Percentiles rank a stretch among this genome's conserved stretches.
phyloP scores from a whole-genome alignment of 768 basidiomycete species.

The Psilocybe cyanescens region DNA sequence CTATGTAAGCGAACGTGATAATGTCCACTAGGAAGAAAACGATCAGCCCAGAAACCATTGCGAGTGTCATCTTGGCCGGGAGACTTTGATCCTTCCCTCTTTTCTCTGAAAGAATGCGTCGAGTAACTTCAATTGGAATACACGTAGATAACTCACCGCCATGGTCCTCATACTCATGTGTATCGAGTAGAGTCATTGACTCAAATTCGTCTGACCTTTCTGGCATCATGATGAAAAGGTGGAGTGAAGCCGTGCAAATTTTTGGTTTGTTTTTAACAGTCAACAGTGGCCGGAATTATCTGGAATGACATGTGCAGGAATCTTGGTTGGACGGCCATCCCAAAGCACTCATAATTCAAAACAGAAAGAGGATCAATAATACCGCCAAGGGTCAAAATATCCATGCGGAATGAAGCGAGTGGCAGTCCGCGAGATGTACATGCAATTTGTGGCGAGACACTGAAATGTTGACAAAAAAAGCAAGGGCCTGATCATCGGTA shows the following conservation, averaged over 20 bases:
- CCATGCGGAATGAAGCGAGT: too few species aligned
- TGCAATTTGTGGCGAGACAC: too few species aligned
- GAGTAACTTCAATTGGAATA: background rate
- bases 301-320: too few species aligned
- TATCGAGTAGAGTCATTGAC: slow-evolving; percentile 18
- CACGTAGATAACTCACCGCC: background rate
- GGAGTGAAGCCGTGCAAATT: too few species aligned
- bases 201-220: slow-evolving; percentile 15
- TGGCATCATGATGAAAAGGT: slow-evolving; percentile 2
- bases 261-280: too few species aligned
- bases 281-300: too few species aligned
- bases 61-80: background rate
- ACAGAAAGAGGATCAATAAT: too few species aligned
- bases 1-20: slow-evolving; percentile 24
- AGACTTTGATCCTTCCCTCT: too few species aligned
- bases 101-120: background rate
- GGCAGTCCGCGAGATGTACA: too few species aligned
- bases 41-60: slow-evolving; percentile 13
- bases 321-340: background rate
- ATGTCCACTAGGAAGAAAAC: slow-evolving; percentile 29
- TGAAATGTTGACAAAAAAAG: background rate
- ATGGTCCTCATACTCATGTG: slow-evolving; percentile 13
- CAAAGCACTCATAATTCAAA: too few species aligned
- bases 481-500: background rate
- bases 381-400: too few species aligned